Conservation (phyloP, 208 protist species). For the Endotrypanum monterogeii region DNA sequence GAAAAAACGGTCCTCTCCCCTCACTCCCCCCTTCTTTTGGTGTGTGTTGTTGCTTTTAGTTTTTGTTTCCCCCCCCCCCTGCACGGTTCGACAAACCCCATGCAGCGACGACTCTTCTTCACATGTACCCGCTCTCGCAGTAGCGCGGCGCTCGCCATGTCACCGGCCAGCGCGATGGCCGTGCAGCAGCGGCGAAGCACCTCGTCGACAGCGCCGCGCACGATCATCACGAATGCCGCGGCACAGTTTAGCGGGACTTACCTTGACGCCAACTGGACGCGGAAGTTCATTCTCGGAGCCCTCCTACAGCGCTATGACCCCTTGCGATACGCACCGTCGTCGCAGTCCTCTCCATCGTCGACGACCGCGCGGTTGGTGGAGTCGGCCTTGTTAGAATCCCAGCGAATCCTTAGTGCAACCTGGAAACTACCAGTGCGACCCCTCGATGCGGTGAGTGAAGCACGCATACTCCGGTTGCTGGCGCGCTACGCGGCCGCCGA, state of each 20-base stretch:
- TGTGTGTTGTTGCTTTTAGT: no score
- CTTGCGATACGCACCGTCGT: background rate
- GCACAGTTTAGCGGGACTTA: slow-evolving; percentile 72
- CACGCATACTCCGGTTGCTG: slow-evolving; percentile 73
- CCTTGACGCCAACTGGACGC: slow-evolving; percentile 65
- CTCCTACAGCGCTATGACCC: slow-evolving; percentile 77
- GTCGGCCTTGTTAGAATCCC: slow-evolving; percentile 54
- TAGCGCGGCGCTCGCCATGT: background rate
- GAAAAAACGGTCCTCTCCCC: no score
- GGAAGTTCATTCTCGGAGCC: slow-evolving; percentile 78
- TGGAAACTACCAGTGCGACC: slow-evolving; percentile 67
- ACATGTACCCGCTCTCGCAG: background rate
- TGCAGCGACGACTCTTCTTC: background rate
- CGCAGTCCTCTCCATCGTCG: background rate
- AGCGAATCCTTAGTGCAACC: slow-evolving; percentile 53
- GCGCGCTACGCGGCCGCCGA: slow-evolving; percentile 77
- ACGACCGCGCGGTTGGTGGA: slow-evolving; percentile 28
- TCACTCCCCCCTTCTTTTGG: no score
- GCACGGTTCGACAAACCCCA: no score
- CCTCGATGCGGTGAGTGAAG: slow-evolving; percentile 68
- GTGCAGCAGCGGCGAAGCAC: background rate
- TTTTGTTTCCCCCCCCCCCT: no score
- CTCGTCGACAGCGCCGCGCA: background rate
- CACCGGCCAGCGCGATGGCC: background rate
- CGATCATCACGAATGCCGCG: slow-evolving; percentile 7